A percentile compares a stretch with the other conserved stretches of the same genome.
These are phyloP conservation scores for Lithocarpus polystachyus DNA, from an alignment of 306 rosid species.

Conservation along the genomic window DNA sequence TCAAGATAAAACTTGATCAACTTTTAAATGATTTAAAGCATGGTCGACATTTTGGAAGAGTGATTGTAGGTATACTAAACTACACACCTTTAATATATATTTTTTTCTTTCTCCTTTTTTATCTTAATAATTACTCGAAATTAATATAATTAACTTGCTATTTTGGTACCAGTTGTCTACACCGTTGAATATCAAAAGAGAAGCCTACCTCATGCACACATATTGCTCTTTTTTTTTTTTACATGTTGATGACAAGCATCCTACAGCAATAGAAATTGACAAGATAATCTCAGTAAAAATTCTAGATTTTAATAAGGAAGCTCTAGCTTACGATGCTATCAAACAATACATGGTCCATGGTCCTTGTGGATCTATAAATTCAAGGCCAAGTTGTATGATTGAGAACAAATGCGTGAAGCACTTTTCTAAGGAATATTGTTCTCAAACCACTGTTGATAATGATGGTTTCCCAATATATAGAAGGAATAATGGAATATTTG, in stretches of 20 bases:
- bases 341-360: neutral
- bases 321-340: neutral
- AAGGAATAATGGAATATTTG: neutral
- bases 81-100: too few species aligned
- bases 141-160: neutral
- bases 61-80: neutral
- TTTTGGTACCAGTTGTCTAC: neutral
- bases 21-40: neutral
- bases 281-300: neutral
- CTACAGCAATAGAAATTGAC: too few species aligned
- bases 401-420: neutral
- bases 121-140: too few species aligned
- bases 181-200: neutral
- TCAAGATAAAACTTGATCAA: neutral
- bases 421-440: neutral
- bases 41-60: neutral
- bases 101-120: too few species aligned
- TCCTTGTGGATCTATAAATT: neutral
- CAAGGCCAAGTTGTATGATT: neutral
- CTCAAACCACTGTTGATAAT: neutral
- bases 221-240: neutral
- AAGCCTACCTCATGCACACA: neutral
- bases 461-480: neutral
- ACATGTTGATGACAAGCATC: neutral
- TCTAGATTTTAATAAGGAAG: neutral